Evolutionary conservation across 257 asterid genomes (phyloP).

Genomic region (Penstemon davidsonii): DNA sequence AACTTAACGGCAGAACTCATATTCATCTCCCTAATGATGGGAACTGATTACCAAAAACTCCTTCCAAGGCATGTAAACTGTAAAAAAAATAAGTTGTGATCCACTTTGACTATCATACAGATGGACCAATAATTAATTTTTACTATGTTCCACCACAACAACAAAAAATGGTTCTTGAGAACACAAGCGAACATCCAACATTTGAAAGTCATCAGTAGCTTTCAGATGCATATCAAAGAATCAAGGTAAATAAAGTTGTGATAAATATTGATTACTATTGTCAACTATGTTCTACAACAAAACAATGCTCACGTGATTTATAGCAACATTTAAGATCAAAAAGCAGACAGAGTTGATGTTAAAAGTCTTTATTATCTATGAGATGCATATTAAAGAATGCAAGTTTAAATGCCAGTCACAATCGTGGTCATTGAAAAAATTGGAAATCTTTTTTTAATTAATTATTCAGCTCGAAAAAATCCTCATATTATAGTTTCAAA

Average conservation of each 20-base stretch:
- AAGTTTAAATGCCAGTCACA: slow-evolving; percentile 18
- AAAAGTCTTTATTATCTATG: slow-evolving; percentile 2
- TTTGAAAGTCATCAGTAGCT: neutral
- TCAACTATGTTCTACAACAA: neutral
- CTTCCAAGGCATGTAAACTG: neutral
- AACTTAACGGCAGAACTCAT: neutral
- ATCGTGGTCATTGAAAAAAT: slow-evolving; percentile 4
- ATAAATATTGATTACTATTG: slow-evolving; percentile 6
- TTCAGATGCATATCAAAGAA: too few relatives aligned
- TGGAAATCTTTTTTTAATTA: slow-evolving; percentile 3
- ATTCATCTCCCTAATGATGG: neutral
- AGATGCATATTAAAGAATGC: slow-evolving; percentile 5
- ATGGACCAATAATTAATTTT: neutral
- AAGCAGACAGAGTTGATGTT: neutral
- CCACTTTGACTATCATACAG: neutral
- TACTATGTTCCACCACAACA: neutral
- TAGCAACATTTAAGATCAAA: neutral
- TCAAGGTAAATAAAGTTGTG: neutral
- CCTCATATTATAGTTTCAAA: slow-evolving; percentile 21
- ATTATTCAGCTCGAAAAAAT: slow-evolving; percentile 20
- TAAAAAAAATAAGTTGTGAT: too few relatives aligned
- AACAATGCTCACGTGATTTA: too few relatives aligned
- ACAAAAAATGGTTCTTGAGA: too few relatives aligned
- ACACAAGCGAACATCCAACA: neutral
- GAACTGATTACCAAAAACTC: slow-evolving; percentile 15